A percentile compares a stretch with the other conserved stretches of the same genome.
phyloP scores from a whole-genome alignment of 345 rosid genomes.

The Kernera saxatilis region DNA sequence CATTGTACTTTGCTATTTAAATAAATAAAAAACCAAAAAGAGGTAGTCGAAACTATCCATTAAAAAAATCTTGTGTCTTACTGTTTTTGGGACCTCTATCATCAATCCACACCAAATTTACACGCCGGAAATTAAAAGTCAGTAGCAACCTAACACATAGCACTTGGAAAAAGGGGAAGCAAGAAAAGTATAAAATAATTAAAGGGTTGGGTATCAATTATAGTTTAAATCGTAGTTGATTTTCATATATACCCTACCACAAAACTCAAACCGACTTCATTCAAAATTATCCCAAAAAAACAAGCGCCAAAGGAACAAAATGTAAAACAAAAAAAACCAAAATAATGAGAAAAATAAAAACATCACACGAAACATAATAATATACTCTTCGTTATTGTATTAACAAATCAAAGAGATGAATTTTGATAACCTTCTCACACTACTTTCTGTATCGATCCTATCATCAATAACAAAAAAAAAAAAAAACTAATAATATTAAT shows the following conservation, averaged over 20 bases:
- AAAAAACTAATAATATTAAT: background rate
- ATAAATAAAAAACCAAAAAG: too few species aligned
- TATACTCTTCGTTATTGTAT: conserved; percentile 28
- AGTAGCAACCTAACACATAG: conserved; percentile 29
- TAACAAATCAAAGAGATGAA: conserved; percentile 22
- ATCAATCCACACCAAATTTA: background rate
- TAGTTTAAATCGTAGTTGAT: conserved; percentile 7
- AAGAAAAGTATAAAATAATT: background rate
- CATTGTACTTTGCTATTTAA: too few species aligned
- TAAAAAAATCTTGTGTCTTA: too few species aligned
- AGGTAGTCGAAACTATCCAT: too few species aligned
- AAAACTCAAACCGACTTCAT: conserved; percentile 30
- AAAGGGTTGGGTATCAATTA: conserved; percentile 11
- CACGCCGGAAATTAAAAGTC: conserved; percentile 21
- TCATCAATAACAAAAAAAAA: background rate
- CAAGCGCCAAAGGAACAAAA: conserved; percentile 26
- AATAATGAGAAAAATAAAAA: background rate
- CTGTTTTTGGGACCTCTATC: too few species aligned
- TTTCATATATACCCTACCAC: conserved; percentile 27
- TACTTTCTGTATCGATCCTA: conserved; percentile 18
- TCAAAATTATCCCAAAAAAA: conserved; percentile 27
- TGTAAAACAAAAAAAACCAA: background rate
- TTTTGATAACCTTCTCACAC: conserved; percentile 1
- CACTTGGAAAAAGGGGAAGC: conserved; percentile 4
- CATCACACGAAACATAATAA: conserved; percentile 7